Conservation (phyloP, 768 basidiomycete genomes). For the Scleroderma citrinum region DNA sequence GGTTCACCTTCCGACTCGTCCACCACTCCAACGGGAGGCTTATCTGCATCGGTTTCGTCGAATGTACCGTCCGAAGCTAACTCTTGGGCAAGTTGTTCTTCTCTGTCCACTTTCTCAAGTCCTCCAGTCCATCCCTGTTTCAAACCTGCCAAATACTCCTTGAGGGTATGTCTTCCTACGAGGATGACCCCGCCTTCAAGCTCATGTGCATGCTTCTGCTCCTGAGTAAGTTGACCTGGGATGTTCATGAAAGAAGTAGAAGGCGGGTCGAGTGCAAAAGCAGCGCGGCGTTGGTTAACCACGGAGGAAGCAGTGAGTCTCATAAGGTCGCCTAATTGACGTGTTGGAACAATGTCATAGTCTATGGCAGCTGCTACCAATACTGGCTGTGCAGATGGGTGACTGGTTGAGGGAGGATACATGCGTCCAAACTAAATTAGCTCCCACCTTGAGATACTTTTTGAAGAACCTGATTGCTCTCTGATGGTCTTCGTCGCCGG, state of each 20-base stretch:
- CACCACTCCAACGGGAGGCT: slow-evolving; percentile 16
- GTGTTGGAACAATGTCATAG: slow-evolving; percentile 77
- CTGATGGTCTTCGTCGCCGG: slow-evolving; percentile 90
- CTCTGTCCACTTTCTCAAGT: slow-evolving; percentile 60
- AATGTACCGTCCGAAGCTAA: slow-evolving; percentile 73
- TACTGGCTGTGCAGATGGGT: slow-evolving; percentile 58
- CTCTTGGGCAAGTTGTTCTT: slow-evolving; percentile 61
- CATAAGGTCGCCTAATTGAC: slow-evolving; percentile 83
- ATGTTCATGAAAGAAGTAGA: slow-evolving; percentile 37
- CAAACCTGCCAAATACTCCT: slow-evolving; percentile 91
- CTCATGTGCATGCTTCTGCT: slow-evolving; percentile 49
- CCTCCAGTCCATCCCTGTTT: slow-evolving; percentile 78
- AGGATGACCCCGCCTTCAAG: slow-evolving; percentile 82
- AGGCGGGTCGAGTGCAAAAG: slow-evolving; percentile 57
- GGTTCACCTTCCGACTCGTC: slow-evolving; percentile 31
- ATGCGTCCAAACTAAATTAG: slow-evolving; percentile 7
- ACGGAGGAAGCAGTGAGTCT: slow-evolving; percentile 68
- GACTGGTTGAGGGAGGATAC: not conserved
- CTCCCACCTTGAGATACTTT: slow-evolving; percentile 90
- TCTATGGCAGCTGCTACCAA: slow-evolving; percentile 93
- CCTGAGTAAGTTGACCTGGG: slow-evolving; percentile 47
- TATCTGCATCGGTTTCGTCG: slow-evolving; percentile 53
- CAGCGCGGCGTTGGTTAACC: slow-evolving; percentile 60
- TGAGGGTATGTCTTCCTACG: slow-evolving; percentile 84
- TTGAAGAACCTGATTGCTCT: slow-evolving; percentile 84